Percentiles rank a stretch among this genome's conserved stretches.
Conservation (phyloP, 768 basidiomycete genomes). For the Boletellus ananiceps region DNA sequence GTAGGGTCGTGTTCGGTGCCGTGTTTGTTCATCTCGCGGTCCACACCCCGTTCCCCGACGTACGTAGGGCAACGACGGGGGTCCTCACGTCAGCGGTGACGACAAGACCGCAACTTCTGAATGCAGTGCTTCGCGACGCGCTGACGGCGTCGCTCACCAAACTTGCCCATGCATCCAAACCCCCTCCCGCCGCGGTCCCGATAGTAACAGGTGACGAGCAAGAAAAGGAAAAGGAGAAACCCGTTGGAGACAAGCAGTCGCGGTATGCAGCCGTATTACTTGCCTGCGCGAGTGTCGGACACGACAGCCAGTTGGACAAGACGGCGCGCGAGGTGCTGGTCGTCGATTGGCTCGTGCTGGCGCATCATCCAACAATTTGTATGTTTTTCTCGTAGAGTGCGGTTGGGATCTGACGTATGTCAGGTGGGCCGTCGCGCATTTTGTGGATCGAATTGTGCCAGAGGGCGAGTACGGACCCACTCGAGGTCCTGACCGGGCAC, state of each 20-base stretch:
- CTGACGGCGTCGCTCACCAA: conserved; percentile 45
- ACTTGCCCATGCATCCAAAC: conserved; percentile 19
- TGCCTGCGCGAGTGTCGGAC: conserved; percentile 42
- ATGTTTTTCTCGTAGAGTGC: conserved; percentile 16
- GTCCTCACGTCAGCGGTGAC: conserved; percentile 39
- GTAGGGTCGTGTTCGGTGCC: conserved; percentile 58
- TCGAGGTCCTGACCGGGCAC: conserved; percentile 48
- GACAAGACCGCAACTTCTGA: conserved; percentile 45
- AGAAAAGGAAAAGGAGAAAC: conserved; percentile 35
- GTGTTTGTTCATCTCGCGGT: conserved; percentile 67
- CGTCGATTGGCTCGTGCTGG: conserved; percentile 56
- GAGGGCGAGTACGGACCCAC: conserved; percentile 62
- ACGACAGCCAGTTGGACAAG: conserved; percentile 36
- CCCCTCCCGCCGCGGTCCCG: background rate
- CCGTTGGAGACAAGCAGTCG: conserved; percentile 43
- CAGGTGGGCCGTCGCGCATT: conserved; percentile 17
- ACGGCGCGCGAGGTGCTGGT: conserved; percentile 43
- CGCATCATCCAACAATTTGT: conserved; percentile 70
- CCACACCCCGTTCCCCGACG: conserved; percentile 50
- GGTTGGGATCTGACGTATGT: background rate
- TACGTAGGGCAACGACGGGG: conserved; percentile 44
- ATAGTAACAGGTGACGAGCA: background rate
- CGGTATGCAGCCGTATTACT: conserved; percentile 52
- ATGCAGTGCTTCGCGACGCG: conserved; percentile 56
- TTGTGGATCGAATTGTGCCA: conserved; percentile 82